These are phyloP conservation scores for Tricholoma saponaceum DNA, from an alignment of 768 basidiomycete genomes.

Conservation along the genomic window DNA sequence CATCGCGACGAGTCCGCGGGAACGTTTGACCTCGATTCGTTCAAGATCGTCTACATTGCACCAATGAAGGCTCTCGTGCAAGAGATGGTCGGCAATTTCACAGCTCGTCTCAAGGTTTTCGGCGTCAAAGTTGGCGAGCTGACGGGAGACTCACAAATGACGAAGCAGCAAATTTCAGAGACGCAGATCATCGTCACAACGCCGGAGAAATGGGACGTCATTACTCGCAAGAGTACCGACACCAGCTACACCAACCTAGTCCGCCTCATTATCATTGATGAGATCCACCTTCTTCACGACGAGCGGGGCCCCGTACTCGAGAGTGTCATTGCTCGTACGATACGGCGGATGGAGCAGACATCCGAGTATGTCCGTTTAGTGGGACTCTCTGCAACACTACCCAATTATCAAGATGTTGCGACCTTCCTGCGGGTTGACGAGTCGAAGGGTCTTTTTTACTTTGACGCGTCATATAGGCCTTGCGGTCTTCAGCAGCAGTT, in stretches of 20 bases:
- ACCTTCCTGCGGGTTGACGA: slow-evolving; percentile 94
- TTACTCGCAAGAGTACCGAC: slow-evolving; percentile 96
- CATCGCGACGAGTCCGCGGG: slow-evolving; percentile 82
- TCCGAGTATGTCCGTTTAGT: slow-evolving; percentile 90
- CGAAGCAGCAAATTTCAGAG: slow-evolving; percentile 93
- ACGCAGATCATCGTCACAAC: slow-evolving; percentile 99
- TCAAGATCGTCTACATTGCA: slow-evolving; percentile 97
- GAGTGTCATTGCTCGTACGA: slow-evolving; percentile 83
- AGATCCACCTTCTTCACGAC: slow-evolving; percentile 96
- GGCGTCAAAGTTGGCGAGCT: slow-evolving; percentile 91
- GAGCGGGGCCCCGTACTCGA: slow-evolving; percentile 97
- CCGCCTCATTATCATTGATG: slow-evolving; percentile 94
- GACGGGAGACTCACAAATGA: slow-evolving; percentile 97
- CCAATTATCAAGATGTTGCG: slow-evolving; percentile 97
- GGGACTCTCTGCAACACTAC: slow-evolving; percentile 95
- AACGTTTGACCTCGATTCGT: slow-evolving; percentile 76
- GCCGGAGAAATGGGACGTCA: slow-evolving; percentile 99
- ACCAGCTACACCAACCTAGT: slow-evolving; percentile 97
- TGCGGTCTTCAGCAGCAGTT: slow-evolving; percentile 96
- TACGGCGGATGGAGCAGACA: slow-evolving; percentile 93
- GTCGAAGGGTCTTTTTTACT: slow-evolving; percentile 92
- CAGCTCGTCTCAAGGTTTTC: slow-evolving; percentile 58
- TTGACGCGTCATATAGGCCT: slow-evolving; percentile 91
- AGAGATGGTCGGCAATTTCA: slow-evolving; percentile 97
- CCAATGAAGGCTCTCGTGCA: slow-evolving; percentile 99